Percentiles rank a stretch among this genome's conserved stretches.
Evolutionary conservation across 441 rosid genomes (phyloP).

Genomic region (Gossypium aridum): DNA sequence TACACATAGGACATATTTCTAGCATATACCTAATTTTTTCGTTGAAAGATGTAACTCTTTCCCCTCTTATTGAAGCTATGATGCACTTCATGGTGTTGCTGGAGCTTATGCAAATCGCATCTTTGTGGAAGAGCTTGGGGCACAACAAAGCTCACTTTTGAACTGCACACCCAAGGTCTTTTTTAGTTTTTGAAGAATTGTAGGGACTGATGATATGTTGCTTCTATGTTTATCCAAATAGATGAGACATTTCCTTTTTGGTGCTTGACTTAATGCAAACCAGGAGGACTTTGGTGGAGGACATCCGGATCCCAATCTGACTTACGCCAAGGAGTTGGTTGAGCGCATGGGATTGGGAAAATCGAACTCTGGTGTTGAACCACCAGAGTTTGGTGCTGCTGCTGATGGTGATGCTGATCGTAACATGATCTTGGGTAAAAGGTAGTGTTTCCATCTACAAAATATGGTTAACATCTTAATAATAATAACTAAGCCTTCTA

Average conservation of each 20-base stretch:
- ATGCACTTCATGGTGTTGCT: constrained; percentile 94
- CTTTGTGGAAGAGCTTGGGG: constrained; percentile 95
- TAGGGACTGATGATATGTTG: not conserved
- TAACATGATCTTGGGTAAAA: constrained; percentile 98
- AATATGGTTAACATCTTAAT: not conserved
- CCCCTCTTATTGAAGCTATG: constrained; percentile 47
- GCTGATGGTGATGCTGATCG: constrained; percentile 99
- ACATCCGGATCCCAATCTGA: constrained; percentile 97
- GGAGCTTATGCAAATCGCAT: constrained; percentile 90
- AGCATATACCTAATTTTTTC: not conserved
- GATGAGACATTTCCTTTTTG: not conserved
- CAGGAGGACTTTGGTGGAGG: constrained; percentile 99
- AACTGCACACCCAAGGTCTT: constrained; percentile 88
- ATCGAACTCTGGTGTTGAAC: constrained; percentile 48
- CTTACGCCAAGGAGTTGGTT: constrained; percentile 96
- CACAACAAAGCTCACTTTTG: constrained; percentile 66
- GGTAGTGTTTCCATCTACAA: constrained; percentile 29
- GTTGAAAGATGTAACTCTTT: not conserved
- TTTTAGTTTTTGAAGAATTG: constrained; percentile 6
- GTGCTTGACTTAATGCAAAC: constrained; percentile 8
- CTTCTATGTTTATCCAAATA: not conserved
- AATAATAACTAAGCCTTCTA: not conserved
- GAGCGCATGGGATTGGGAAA: constrained; percentile 90
- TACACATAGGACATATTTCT: not conserved
- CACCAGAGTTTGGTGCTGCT: constrained; percentile 99